These are phyloP conservation scores for Chrysopogon serrulatus DNA, from an alignment of 176 grass and related monocot genomes.

Conservation along the genomic window DNA sequence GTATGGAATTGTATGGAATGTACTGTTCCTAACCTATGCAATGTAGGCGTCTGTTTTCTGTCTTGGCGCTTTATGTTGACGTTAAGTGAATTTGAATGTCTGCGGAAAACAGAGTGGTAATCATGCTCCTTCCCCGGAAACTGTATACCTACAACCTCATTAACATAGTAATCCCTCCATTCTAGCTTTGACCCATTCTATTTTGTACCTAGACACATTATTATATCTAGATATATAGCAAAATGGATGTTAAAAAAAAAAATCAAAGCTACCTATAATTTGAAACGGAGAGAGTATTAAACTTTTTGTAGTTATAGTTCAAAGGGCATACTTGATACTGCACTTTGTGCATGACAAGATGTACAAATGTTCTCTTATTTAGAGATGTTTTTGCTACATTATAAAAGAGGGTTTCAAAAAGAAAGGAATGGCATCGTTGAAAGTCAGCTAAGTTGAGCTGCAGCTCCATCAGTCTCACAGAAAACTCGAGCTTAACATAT, in stretches of 20 bases:
- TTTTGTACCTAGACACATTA: too few species aligned
- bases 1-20: constrained; percentile 24
- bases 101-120: neutral
- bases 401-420: neutral
- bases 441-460: neutral
- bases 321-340: neutral
- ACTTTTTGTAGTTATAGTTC: neutral
- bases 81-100: neutral
- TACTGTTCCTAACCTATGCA: constrained; percentile 15
- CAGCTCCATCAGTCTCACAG: neutral
- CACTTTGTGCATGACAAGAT: neutral
- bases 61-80: neutral
- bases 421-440: neutral
- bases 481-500: neutral
- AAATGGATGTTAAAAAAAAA: too few species aligned
- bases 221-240: too few species aligned
- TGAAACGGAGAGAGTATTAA: too few species aligned
- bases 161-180: neutral
- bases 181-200: too few species aligned
- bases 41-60: neutral
- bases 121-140: neutral
- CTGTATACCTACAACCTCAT: neutral
- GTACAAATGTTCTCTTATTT: neutral
- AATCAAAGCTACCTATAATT: too few species aligned
- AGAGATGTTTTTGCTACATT: neutral